Evolutionary conservation across 78 protist species (phyloP), one percentile per base, ranked within the genome.

Genomic region (Protostelium mycophagum): DNA sequence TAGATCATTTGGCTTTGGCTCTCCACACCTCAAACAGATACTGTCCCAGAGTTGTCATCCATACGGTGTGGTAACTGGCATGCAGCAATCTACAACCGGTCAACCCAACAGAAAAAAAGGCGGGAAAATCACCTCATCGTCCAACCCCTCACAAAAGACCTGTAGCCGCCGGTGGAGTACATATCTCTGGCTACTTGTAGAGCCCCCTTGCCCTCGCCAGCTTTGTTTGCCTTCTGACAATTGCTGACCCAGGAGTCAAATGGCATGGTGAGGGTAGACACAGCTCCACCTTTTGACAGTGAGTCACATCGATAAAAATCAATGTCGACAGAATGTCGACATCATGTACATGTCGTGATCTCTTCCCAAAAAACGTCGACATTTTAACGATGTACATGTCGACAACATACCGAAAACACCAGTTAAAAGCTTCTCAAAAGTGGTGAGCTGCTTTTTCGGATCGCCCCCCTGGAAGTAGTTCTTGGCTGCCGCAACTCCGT

Each of bases 211-310:
- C 5, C 5, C 36, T 34, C 86, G 1, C 86, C 86, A 23, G 86
- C 86, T 34, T 84, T 84, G 86, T 34, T 29, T 84, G 86, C 86
- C 86, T 84, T 84, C 35, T 84, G 86, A 25, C 38, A 84, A 28
- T 84, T 84, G 86, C 38, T 34, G 38, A 84, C 86, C 86, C 31
- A 34, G 34, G 86, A 34, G 10, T 84, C 86, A 25, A 84, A 34
- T 1, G 86, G 86, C 86, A 84, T 84, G 86, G 86, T 84, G 36
- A 84, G 86, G 1, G 86, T 84, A 28, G 86, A 84, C 5, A 34
- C 86, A 34, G 35, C 31, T 9, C 86, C 86, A 84, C 86, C 86
- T 34, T n/a, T n/a, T n/a, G n/a, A n/a, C n/a, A n/a, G n/a, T n/a
- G n/a, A n/a, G n/a, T n/a, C n/a, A n/a, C n/a, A n/a, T n/a, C n/a